A percentile compares a stretch with the other conserved stretches of the same genome.
Conservation (phyloP, 1,284 basidiomycete genomes). For the Leccinum subrobustum region DNA sequence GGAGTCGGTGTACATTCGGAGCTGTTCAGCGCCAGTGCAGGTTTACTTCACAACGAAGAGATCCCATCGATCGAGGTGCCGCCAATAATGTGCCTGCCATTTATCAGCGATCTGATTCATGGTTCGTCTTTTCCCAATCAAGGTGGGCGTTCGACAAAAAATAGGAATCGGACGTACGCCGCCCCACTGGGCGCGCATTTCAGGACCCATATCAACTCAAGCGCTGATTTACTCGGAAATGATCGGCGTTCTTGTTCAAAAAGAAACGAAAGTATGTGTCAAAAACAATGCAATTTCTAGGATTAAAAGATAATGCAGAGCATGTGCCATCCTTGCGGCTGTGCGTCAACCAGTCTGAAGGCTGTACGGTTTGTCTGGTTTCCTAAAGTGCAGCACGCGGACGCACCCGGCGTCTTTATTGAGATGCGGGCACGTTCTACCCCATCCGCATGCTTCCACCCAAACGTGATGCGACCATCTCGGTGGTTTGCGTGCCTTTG, state of each 20-base stretch:
- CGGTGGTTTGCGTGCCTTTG: slow-evolving; percentile 3
- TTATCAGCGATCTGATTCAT: slow-evolving; percentile 1
- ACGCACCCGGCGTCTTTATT: slow-evolving; percentile 1
- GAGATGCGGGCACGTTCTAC: slow-evolving; percentile 6
- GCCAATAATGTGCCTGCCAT: neutral
- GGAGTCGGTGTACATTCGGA: neutral
- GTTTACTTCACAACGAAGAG: neutral
- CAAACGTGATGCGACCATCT: slow-evolving; percentile 10
- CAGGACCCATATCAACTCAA: neutral
- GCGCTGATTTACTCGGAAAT: slow-evolving; percentile 5
- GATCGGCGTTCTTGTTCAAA: slow-evolving; percentile 13
- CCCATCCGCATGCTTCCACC: slow-evolving; percentile 8
- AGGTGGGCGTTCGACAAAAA: neutral
- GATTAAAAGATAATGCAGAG: neutral
- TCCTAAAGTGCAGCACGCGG: neutral
- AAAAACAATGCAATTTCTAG: neutral
- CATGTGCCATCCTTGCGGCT: neutral
- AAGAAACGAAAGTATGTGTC: neutral
- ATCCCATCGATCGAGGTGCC: neutral
- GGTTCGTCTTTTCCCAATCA: slow-evolving; percentile 1
- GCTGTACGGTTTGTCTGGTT: neutral
- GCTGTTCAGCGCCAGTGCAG: neutral
- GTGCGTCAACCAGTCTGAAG: neutral
- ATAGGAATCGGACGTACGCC: neutral
- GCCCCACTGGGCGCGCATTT: neutral